Evolutionary conservation across 768 basidiomycete species (phyloP), one percentile per base, ranked within the genome.

Genomic region (Phlebiopsis flavidoalba): DNA sequence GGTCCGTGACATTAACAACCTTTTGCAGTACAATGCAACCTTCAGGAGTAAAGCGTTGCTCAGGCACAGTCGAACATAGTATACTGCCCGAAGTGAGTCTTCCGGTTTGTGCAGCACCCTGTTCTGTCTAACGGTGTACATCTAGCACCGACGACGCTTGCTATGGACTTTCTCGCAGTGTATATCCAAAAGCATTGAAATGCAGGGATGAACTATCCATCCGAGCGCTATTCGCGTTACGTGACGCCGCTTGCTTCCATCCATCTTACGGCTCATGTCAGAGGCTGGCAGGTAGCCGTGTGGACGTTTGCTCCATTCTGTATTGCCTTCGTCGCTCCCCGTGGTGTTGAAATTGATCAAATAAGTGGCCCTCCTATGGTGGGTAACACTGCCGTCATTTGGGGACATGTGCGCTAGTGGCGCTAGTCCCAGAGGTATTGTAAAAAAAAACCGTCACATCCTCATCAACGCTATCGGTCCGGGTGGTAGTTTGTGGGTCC

Each of bases 1-100:
- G 95, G 93, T 95, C n/a, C 81, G 91, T 58, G 95, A 97, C 69
- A 97, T 97, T 73, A 96, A 96, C 72, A 94, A 93, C 65, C 75
- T 97, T 60, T 75, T 97, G 59, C 93, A 95, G 74, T 97, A 96
- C 76, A 97, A 97, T 65, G 92, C 92, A 31, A 93, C 94, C 0
- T 97, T 97, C 74, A 78, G 91, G 70, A 92, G 91, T 77, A 93
- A 93, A 73, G 91, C 89, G n/a, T 75, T 92, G 61, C 72, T 91
- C 63, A 76, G 87, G 65, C 88, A 92, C 66, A 86, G 83, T 69
- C 81, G 89, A 64, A 83, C 83, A n/a, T 87, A 72, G 36, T 19
- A 37, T 17, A 17, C 2, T 17, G 6, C 26, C 26, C 6, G 26
- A 31, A 31, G 26, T 31, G 26, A 31, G 26, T 6, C 26, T 31